phyloP scores from a whole-genome alignment of 306 rosid genomes.

The Parietaria judaica region DNA sequence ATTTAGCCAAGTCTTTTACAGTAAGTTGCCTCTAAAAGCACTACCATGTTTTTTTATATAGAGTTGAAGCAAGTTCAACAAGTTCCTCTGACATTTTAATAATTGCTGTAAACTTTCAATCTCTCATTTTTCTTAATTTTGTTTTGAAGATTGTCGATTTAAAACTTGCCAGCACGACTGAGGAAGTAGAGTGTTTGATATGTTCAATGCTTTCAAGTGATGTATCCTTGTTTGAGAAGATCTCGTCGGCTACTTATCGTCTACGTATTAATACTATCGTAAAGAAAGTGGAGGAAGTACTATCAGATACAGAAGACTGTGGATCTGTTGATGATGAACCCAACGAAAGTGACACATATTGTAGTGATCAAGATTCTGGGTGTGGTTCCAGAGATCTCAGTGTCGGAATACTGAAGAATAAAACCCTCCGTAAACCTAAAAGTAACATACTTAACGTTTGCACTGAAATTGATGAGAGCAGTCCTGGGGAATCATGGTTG shows the following conservation, averaged over 20 bases:
- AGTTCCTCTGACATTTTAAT: background rate
- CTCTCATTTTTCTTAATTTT: slow-evolving; percentile 18
- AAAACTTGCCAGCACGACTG: slow-evolving; percentile 51
- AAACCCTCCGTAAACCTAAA: slow-evolving; percentile 25
- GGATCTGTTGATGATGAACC: slow-evolving; percentile 72
- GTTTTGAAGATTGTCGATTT: slow-evolving; percentile 64
- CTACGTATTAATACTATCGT: slow-evolving; percentile 48
- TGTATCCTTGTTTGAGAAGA: slow-evolving; percentile 86
- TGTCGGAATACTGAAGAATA: slow-evolving; percentile 26
- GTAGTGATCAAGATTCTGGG: slow-evolving; percentile 58
- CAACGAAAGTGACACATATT: slow-evolving; percentile 33
- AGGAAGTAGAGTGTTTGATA: slow-evolving; percentile 64
- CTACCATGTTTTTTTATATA: background rate
- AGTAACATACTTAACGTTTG: slow-evolving; percentile 24
- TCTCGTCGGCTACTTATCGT: slow-evolving; percentile 82
- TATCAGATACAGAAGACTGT: slow-evolving; percentile 74
- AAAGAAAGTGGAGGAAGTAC: slow-evolving; percentile 52
- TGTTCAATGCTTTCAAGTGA: slow-evolving; percentile 83
- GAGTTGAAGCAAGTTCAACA: slow-evolving; percentile 9
- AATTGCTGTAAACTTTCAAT: background rate
- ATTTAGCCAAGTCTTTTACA: slow-evolving; percentile 55
- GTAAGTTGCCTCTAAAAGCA: slow-evolving; percentile 23
- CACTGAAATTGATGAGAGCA: slow-evolving; percentile 93
- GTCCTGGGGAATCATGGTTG: slow-evolving; percentile 85
- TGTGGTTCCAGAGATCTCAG: slow-evolving; percentile 36